phyloP scores from a whole-genome alignment of 306 rosid species.

The Cicer bijugum region DNA sequence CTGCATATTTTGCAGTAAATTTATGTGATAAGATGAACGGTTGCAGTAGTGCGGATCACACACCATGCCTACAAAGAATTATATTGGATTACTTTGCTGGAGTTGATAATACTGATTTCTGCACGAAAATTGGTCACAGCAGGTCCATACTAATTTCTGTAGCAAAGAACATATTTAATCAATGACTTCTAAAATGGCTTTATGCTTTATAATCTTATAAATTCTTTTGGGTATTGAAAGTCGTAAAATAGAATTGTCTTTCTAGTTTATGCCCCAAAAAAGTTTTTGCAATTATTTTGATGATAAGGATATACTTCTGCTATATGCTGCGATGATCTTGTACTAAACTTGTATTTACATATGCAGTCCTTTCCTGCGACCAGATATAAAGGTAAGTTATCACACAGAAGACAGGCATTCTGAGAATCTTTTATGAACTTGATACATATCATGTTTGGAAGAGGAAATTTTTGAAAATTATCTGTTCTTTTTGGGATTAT shows the following conservation, averaged over 20 bases:
- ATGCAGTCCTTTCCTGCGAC: constrained; percentile 90
- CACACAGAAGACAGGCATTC: constrained; percentile 3
- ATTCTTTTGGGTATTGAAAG: constrained; percentile 18
- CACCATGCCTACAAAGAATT: constrained; percentile 76
- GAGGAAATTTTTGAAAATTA: neutral
- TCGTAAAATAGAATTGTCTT: neutral
- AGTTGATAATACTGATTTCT: constrained; percentile 52
- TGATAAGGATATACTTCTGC: constrained; percentile 22
- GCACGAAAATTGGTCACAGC: constrained; percentile 68
- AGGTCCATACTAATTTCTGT: constrained; percentile 58
- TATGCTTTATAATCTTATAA: constrained; percentile 21
- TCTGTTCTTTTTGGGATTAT: constrained; percentile 43
- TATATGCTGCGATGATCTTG: constrained; percentile 30
- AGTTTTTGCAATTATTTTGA: constrained; percentile 17
- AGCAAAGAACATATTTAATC: constrained; percentile 23
- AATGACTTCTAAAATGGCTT: constrained; percentile 16
- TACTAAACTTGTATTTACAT: constrained; percentile 54
- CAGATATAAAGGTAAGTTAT: constrained; percentile 82
- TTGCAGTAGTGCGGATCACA: constrained; percentile 69
- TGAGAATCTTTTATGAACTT: constrained; percentile 40
- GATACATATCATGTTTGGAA: constrained; percentile 36
- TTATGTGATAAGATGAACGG: constrained; percentile 67
- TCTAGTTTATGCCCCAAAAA: neutral
- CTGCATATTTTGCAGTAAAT: constrained; percentile 67
- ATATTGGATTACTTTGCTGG: constrained; percentile 75